Percentiles rank a stretch among this genome's conserved stretches.
Evolutionary conservation across 345 rosid genomes (phyloP).

Genomic region (Anastatica hierochuntica): DNA sequence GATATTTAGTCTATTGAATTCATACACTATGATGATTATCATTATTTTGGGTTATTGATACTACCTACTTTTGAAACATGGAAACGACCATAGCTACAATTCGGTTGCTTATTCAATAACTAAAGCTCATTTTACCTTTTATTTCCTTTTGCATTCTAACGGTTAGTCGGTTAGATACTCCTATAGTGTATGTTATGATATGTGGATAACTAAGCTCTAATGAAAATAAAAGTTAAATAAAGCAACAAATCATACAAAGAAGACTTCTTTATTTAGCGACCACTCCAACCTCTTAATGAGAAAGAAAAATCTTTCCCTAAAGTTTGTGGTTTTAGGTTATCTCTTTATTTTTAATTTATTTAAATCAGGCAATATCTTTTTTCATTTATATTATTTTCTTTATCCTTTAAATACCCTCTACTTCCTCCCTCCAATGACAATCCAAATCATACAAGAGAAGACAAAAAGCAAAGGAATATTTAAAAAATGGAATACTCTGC

Average conservation of each 20-base stretch:
- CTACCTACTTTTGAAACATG: no score
- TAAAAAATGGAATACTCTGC: slow-evolving; percentile 7
- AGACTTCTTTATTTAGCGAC: slow-evolving; percentile 18
- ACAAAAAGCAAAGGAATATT: neutral
- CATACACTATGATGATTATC: no score
- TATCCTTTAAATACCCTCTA: slow-evolving; percentile 37
- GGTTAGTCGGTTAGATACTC: slow-evolving; percentile 11
- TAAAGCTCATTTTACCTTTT: neutral
- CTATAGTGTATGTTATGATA: neutral
- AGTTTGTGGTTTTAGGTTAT: slow-evolving; percentile 24
- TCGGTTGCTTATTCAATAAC: slow-evolving; percentile 17
- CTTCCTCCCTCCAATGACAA: slow-evolving; percentile 4
- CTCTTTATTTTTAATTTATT: neutral
- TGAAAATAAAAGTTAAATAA: slow-evolving; percentile 1
- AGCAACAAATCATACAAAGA: slow-evolving; percentile 14
- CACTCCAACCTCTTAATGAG: slow-evolving; percentile 17
- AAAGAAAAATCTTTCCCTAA: slow-evolving; percentile 5
- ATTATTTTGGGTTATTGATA: no score
- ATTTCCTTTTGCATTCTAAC: neutral
- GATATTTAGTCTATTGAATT: no score
- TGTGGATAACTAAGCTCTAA: slow-evolving; percentile 10
- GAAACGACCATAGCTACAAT: slow-evolving; percentile 15
- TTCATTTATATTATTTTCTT: neutral
- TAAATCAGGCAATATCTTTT: slow-evolving; percentile 1
- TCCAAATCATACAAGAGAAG: slow-evolving; percentile 2